Conservation (phyloP, 352 stramenopile species). For the Globisporangium irregulare region DNA sequence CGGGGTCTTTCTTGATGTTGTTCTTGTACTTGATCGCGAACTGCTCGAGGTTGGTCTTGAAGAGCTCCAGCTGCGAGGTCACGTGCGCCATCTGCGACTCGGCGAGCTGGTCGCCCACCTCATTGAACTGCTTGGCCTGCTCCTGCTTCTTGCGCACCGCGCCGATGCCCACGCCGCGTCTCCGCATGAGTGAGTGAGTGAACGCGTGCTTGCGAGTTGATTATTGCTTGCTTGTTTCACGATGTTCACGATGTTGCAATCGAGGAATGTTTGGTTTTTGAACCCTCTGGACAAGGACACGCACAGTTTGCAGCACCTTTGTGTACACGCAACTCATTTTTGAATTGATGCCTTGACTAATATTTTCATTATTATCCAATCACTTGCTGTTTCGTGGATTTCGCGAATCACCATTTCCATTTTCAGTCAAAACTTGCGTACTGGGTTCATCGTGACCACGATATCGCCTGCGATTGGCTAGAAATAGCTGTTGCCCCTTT, state of each 20-base stretch:
- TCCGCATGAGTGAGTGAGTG: slow-evolving; percentile 29
- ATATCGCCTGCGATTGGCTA: neutral
- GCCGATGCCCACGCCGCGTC: slow-evolving; percentile 79
- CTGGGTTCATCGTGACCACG: neutral
- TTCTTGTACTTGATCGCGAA: slow-evolving; percentile 95
- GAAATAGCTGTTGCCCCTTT: neutral
- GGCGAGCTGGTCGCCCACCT: slow-evolving; percentile 79
- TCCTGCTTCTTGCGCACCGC: slow-evolving; percentile 89
- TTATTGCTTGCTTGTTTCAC: neutral
- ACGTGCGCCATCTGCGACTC: slow-evolving; percentile 83
- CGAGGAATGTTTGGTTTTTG: too few relatives aligned
- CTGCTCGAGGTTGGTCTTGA: slow-evolving; percentile 90
- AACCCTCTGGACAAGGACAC: too few relatives aligned
- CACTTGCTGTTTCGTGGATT: slow-evolving; percentile 51
- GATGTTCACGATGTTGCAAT: too few relatives aligned
- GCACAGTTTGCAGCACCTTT: too few relatives aligned
- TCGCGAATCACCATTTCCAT: neutral
- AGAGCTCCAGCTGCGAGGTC: slow-evolving; percentile 81
- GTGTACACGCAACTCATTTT: slow-evolving; percentile 1
- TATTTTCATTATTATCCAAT: slow-evolving; percentile 49
- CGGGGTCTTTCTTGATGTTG: slow-evolving; percentile 94
- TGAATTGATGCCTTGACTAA: slow-evolving; percentile 10
- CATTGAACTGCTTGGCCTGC: slow-evolving; percentile 80
- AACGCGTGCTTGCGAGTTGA: neutral
- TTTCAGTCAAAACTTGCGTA: too few relatives aligned